Evolutionary conservation across 1,284 basidiomycete genomes (phyloP).

Genomic region (Leccinum subrobustum): DNA sequence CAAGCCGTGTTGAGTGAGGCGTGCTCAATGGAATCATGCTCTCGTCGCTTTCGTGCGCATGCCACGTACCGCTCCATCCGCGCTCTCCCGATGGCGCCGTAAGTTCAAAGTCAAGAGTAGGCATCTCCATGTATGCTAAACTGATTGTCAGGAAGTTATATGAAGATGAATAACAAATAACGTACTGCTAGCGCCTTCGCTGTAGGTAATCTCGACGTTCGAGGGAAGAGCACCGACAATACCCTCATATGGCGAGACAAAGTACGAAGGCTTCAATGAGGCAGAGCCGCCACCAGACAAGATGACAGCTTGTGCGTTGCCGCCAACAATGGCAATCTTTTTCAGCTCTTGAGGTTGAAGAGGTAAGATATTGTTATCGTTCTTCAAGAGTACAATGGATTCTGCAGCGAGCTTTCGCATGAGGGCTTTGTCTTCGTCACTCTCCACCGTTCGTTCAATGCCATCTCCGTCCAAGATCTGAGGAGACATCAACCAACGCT

Average conservation of each 20-base stretch:
- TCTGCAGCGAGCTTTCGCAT: constrained; percentile 63
- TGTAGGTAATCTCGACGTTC: constrained; percentile 56
- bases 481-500: background rate
- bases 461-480: constrained; percentile 70
- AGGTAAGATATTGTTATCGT: constrained; percentile 60
- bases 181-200: constrained; percentile 60
- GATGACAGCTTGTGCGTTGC: constrained; percentile 68
- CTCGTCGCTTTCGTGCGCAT: constrained; percentile 54
- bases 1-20: constrained; percentile 43
- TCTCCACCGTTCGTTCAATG: constrained; percentile 58
- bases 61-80: constrained; percentile 65
- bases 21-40: constrained; percentile 49
- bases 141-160: background rate
- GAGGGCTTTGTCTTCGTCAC: constrained; percentile 56
- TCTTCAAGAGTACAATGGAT: constrained; percentile 76
- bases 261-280: constrained; percentile 69
- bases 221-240: constrained; percentile 46
- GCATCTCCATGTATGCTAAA: constrained; percentile 59
- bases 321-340: constrained; percentile 75
- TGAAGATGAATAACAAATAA: background rate
- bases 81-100: constrained; percentile 53
- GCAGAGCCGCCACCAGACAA: constrained; percentile 79
- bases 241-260: constrained; percentile 70
- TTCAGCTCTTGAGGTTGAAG: constrained; percentile 51
- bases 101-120: constrained; percentile 64